Evolutionary conservation across 441 rosid species (phyloP).

Genomic region (Mallotus japonicus): DNA sequence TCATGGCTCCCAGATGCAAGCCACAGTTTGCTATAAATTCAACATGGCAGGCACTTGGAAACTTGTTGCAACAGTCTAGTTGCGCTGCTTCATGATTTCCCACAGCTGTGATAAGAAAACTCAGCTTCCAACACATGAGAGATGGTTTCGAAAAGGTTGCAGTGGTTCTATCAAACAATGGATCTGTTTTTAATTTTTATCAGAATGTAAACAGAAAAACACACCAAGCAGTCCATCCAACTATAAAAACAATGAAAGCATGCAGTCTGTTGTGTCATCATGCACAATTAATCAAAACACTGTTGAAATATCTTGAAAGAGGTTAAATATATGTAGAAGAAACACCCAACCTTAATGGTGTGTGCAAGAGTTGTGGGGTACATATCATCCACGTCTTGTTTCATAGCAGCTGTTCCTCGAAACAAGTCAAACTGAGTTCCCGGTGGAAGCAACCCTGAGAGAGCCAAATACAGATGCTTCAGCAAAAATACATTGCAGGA

Average conservation of each 20-base stretch:
- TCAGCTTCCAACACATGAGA: background rate
- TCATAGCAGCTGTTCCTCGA: conserved; percentile 98
- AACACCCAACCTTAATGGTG: conserved; percentile 67
- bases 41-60: background rate
- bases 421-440: conserved; percentile 99
- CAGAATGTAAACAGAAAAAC: background rate
- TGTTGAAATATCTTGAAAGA: background rate
- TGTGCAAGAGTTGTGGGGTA: conserved; percentile 79
- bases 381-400: conserved; percentile 96
- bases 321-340: conserved; percentile 1
- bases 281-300: background rate
- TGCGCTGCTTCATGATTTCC: background rate
- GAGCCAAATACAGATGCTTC: conserved; percentile 22
- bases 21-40: background rate
- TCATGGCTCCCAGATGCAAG: background rate
- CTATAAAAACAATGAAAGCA: background rate
- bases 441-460: conserved; percentile 90
- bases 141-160: background rate
- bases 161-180: background rate
- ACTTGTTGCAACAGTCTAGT: conserved; percentile 2
- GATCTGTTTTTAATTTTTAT: background rate
- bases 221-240: background rate
- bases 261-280: background rate
- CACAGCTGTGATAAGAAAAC: background rate
- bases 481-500: background rate